Evolutionary conservation across 495 filamentous ascomycete species (phyloP).

Genomic region (Aspergillus panamensis): DNA sequence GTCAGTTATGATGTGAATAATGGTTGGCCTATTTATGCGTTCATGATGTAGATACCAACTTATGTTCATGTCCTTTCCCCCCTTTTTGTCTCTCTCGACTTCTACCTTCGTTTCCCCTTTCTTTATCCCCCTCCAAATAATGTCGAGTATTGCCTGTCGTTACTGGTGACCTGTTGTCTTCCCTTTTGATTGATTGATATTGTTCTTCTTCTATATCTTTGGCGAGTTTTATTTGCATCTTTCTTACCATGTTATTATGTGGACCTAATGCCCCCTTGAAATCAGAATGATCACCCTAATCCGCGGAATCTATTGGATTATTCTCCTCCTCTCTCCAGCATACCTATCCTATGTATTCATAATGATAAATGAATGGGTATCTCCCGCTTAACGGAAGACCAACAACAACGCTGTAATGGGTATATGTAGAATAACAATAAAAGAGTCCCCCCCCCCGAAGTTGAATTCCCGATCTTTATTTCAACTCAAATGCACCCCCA

Average conservation of each 20-base stretch:
- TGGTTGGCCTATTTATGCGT: constrained; percentile 14
- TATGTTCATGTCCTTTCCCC: constrained; percentile 23
- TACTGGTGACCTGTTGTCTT: background rate
- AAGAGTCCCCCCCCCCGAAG: too few relatives aligned
- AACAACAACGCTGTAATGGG: too few relatives aligned
- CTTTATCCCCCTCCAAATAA: constrained; percentile 5
- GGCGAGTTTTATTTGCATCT: background rate
- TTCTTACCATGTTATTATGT: background rate
- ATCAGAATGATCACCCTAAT: constrained; percentile 10
- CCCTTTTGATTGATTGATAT: constrained; percentile 5
- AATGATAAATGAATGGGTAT: background rate
- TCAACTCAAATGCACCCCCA: too few relatives aligned
- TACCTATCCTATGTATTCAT: background rate
- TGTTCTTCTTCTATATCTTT: background rate
- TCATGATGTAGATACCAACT: constrained; percentile 28
- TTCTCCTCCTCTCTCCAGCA: background rate
- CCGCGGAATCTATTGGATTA: background rate
- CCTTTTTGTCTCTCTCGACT: background rate
- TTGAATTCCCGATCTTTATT: too few relatives aligned
- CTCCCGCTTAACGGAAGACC: too few relatives aligned
- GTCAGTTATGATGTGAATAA: constrained; percentile 15
- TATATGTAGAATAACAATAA: too few relatives aligned
- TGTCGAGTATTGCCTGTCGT: constrained; percentile 12
- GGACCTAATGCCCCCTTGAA: constrained; percentile 1
- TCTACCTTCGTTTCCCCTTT: constrained; percentile 5